Evolutionary conservation across 306 rosid species (phyloP).

Genomic region (Herpetospermum pedunculosum): DNA sequence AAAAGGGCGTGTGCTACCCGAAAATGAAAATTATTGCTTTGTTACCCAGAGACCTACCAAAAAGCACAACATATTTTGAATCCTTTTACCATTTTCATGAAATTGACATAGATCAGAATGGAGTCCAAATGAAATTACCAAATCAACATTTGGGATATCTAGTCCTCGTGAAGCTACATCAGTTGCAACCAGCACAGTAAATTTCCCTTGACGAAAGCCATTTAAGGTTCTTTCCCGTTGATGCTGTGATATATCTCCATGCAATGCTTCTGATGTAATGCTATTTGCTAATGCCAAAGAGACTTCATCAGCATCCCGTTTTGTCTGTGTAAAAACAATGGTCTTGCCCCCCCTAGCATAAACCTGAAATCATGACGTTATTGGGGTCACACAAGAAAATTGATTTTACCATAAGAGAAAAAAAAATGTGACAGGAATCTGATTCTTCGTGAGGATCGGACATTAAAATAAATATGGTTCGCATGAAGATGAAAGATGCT

Average conservation of each 20-base stretch:
- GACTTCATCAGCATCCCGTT: conserved; percentile 98
- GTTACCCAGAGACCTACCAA: background rate
- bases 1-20: background rate
- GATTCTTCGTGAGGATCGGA: background rate
- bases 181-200: conserved; percentile 95
- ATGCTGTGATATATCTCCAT: conserved; percentile 98
- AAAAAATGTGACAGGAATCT: background rate
- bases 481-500: background rate
- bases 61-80: background rate
- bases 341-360: conserved; percentile 98
- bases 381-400: background rate
- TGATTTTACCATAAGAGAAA: background rate
- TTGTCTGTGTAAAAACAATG: conserved; percentile 93
- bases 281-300: conserved; percentile 71
- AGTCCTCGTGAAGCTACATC: conserved; percentile 99
- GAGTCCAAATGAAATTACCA: conserved; percentile 35
- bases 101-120: conserved; percentile 6
- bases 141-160: conserved; percentile 95
- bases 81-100: background rate
- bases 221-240: conserved; percentile 95
- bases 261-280: conserved; percentile 93
- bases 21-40: background rate
- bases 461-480: background rate
- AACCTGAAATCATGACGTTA: conserved; percentile 43
- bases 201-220: conserved; percentile 96